Conservation (phyloP, 2,329 filamentous ascomycete genomes). For the Diplodia corticola region DNA sequence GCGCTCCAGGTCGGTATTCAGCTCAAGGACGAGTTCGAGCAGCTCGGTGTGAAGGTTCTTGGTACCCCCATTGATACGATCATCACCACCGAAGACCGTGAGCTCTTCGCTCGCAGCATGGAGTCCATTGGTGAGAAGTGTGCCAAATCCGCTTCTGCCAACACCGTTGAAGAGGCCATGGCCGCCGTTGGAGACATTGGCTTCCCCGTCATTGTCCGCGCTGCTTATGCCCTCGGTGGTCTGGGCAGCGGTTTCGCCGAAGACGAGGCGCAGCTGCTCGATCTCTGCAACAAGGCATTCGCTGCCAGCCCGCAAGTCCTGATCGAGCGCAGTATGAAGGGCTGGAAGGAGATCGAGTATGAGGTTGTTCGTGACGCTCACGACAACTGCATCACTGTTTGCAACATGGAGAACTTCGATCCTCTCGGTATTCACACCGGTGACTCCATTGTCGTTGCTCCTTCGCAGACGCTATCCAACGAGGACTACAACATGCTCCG, state of each 20-base stretch:
- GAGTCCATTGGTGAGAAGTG: constrained; percentile 97
- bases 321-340: constrained; percentile 98
- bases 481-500: constrained; percentile 99
- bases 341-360: constrained; percentile 99
- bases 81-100: constrained; percentile 96
- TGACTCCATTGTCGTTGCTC: constrained; percentile 96
- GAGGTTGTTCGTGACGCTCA: constrained; percentile 94
- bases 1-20: constrained; percentile 96
- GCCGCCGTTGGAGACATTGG: constrained; percentile 86
- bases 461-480: constrained; percentile 93
- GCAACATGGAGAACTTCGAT: constrained; percentile 99
- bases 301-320: constrained; percentile 93
- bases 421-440: constrained; percentile 97
- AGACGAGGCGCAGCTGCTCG: constrained; percentile 76
- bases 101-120: constrained; percentile 97
- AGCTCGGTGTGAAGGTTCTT: constrained; percentile 87
- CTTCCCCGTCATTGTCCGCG: constrained; percentile 95
- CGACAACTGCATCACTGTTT: constrained; percentile 99
- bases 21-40: constrained; percentile 94
- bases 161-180: constrained; percentile 83
- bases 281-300: constrained; percentile 92
- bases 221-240: constrained; percentile 92
- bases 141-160: constrained; percentile 93
- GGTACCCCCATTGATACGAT: constrained; percentile 97
- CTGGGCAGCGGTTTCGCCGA: constrained; percentile 95